Percentiles rank a stretch among this genome's conserved stretches.
Conservation (phyloP, 202 grass and related monocot genomes). For the Setaria viridis region DNA sequence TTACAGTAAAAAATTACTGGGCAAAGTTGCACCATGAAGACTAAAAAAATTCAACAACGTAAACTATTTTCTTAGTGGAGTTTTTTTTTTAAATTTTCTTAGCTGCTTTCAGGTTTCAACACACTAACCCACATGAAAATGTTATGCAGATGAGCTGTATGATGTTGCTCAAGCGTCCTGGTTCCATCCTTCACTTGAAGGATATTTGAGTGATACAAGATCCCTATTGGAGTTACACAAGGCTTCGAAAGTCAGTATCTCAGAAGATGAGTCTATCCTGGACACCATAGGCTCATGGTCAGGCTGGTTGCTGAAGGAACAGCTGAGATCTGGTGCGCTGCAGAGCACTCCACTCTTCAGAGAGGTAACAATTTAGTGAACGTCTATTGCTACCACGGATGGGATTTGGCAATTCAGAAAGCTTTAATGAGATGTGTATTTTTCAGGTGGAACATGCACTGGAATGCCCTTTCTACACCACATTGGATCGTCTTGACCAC, state of each 20-base stretch:
- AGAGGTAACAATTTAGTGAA: slow-evolving; percentile 49
- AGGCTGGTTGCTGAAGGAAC: slow-evolving; percentile 54
- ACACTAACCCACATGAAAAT: neutral
- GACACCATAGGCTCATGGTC: slow-evolving; percentile 72
- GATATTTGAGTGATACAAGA: slow-evolving; percentile 66
- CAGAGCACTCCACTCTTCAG: slow-evolving; percentile 14
- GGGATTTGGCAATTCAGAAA: neutral
- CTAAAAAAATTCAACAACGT: neutral
- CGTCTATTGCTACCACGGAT: slow-evolving; percentile 19
- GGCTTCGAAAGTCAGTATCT: slow-evolving; percentile 69
- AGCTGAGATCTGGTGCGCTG: slow-evolving; percentile 37
- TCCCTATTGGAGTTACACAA: slow-evolving; percentile 73
- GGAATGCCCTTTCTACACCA: slow-evolving; percentile 69
- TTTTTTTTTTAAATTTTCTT: neutral
- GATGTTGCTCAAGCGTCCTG: slow-evolving; percentile 48
- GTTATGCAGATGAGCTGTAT: slow-evolving; percentile 60
- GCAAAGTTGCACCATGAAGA: no score
- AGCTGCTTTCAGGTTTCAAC: neutral
- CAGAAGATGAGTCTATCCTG: slow-evolving; percentile 55
- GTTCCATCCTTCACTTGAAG: slow-evolving; percentile 66
- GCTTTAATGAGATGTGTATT: neutral
- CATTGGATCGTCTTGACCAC: slow-evolving; percentile 80
- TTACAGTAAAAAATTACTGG: no score
- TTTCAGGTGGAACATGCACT: slow-evolving; percentile 75
- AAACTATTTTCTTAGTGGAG: neutral